A percentile compares a stretch with the other conserved stretches of the same genome.
phyloP scores from a whole-genome alignment of 176 grass and related monocot genomes.

The Eragrostis nindensis region DNA sequence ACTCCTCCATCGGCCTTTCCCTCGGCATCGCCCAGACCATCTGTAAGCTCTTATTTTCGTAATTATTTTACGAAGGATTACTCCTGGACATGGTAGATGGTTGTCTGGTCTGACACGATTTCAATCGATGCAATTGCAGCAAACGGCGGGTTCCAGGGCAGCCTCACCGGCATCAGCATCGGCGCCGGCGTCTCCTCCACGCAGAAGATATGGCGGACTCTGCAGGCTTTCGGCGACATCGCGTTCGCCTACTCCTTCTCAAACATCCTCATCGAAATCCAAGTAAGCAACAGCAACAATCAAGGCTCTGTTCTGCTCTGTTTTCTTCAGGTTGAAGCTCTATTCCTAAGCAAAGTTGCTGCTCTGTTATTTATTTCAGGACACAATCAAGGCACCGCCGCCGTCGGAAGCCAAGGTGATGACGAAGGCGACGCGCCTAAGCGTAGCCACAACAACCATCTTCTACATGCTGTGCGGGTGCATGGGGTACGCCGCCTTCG shows the following conservation, averaged over 20 bases:
- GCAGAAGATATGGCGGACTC: not conserved
- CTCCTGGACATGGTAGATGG: too few species aligned
- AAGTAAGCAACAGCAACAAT: constrained; percentile 16
- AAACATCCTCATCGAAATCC: constrained; percentile 57
- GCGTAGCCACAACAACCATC: constrained; percentile 51
- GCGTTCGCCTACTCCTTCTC: constrained; percentile 32
- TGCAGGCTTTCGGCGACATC: not conserved
- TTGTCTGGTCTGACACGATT: too few species aligned
- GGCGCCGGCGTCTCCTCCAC: not conserved
- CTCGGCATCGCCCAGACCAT: constrained; percentile 54
- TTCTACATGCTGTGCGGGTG: constrained; percentile 87
- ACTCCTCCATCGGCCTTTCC: constrained; percentile 44
- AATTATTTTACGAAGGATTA: too few species aligned
- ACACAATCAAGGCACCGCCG: constrained; percentile 65
- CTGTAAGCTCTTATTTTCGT: not conserved
- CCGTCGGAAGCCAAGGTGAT: constrained; percentile 79
- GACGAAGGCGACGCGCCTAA: constrained; percentile 56
- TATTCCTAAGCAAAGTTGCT: not conserved
- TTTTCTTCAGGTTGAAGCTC: not conserved
- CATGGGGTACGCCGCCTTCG: constrained; percentile 83
- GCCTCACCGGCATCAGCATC: not conserved
- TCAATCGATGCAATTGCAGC: too few species aligned
- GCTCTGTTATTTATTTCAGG: constrained; percentile 17
- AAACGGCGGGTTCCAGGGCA: not conserved
- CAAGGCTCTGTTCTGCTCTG: not conserved